Conservation (phyloP, 108 stramenopile species). For the Discostella stelligeroides region DNA sequence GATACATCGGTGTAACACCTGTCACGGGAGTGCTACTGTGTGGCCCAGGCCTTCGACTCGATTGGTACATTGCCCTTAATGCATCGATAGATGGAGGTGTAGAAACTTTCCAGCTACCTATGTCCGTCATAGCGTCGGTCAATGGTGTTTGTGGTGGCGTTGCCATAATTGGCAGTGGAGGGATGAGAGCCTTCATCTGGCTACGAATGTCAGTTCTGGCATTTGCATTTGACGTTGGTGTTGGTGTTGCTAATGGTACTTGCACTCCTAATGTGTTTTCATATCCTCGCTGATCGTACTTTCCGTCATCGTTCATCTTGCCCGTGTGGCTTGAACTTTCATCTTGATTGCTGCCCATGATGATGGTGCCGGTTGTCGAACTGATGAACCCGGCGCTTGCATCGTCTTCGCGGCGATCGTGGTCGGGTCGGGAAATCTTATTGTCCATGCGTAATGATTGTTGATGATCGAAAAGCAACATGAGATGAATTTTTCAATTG, state of each 20-base stretch:
- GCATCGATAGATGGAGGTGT: neutral
- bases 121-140: neutral
- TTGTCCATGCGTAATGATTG: too few species aligned
- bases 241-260: neutral
- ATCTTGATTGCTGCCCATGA: neutral
- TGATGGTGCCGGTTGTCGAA: neutral
- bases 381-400: neutral
- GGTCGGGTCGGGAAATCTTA: too few species aligned
- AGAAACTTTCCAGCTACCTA: neutral
- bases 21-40: neutral
- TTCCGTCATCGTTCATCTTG: neutral
- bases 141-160: neutral
- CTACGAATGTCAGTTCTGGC: neutral
- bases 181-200: neutral
- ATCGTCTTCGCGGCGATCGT: too few species aligned
- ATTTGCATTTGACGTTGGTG: neutral
- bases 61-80: conserved; percentile 23
- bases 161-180: neutral
- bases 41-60: conserved; percentile 17
- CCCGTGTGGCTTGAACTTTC: neutral
- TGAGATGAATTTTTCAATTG: too few species aligned
- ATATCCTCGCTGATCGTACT: neutral
- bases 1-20: neutral
- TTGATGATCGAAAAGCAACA: too few species aligned
- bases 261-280: neutral